These are phyloP conservation scores for Piedraia hortae DNA, from an alignment of 2,329 filamentous ascomycete species.

Conservation along the genomic window DNA sequence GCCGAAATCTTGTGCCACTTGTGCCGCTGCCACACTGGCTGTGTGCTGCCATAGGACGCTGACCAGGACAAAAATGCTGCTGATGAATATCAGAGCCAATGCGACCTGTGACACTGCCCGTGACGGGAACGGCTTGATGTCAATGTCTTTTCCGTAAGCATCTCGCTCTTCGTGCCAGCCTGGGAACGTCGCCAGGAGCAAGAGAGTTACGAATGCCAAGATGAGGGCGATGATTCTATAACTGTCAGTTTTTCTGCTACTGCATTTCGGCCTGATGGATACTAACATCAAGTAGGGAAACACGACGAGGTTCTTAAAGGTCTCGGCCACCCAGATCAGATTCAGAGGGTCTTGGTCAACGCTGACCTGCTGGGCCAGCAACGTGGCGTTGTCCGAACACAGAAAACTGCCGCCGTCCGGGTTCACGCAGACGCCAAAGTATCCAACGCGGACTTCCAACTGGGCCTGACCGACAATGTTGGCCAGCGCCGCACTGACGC, in stretches of 20 bases:
- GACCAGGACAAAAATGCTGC: slow-evolving; percentile 37
- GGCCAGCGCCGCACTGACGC: slow-evolving; percentile 55
- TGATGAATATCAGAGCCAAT: slow-evolving; percentile 64
- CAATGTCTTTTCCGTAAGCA: slow-evolving; percentile 50
- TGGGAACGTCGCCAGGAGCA: slow-evolving; percentile 86
- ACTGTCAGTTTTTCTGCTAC: too few relatives aligned
- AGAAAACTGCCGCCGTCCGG: slow-evolving; percentile 73
- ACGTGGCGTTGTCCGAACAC: slow-evolving; percentile 90
- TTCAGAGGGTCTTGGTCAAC: slow-evolving; percentile 91
- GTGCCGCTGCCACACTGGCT: slow-evolving; percentile 77
- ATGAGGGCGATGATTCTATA: slow-evolving; percentile 82
- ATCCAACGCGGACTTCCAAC: slow-evolving; percentile 78
- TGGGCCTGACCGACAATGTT: slow-evolving; percentile 70
- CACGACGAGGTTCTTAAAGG: slow-evolving; percentile 95
- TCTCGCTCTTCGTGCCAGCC: slow-evolving; percentile 89
- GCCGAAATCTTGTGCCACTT: slow-evolving; percentile 75
- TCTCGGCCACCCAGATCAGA: slow-evolving; percentile 83
- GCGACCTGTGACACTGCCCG: slow-evolving; percentile 79
- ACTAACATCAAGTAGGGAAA: slow-evolving; percentile 85
- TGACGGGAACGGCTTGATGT: slow-evolving; percentile 83
- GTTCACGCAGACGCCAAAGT: slow-evolving; percentile 93
- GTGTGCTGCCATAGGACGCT: slow-evolving; percentile 74
- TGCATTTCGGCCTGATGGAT: not conserved
- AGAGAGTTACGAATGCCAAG: slow-evolving; percentile 84
- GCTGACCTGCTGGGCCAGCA: slow-evolving; percentile 64